Evolutionary conservation across 805 yeast genomes (phyloP).

Genomic region (Saturnispora sanitii): DNA sequence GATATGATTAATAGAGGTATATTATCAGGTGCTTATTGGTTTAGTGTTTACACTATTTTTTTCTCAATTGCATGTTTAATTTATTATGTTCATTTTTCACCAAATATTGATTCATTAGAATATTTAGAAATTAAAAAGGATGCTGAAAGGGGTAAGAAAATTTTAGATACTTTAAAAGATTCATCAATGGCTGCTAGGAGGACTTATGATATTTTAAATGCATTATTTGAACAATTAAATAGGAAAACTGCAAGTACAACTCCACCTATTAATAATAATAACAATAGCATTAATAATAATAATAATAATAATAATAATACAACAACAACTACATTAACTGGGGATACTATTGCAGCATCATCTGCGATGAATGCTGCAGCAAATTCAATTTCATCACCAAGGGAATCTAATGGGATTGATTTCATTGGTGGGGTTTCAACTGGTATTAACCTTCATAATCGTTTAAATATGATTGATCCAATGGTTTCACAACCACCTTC

Average conservation of each 20-base stretch:
- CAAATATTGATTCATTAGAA: constrained; percentile 34
- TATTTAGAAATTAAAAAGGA: constrained; percentile 55
- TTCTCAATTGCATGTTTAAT: constrained; percentile 82
- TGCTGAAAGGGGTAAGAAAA: constrained; percentile 73
- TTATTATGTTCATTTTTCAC: constrained; percentile 56
- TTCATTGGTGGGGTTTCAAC: constrained; percentile 28
- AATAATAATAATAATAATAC: no score
- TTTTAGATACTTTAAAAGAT: constrained; percentile 60
- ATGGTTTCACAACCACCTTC: neutral
- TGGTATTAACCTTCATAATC: constrained; percentile 20
- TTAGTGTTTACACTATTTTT: constrained; percentile 79
- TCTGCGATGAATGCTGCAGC: no score
- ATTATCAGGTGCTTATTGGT: constrained; percentile 84
- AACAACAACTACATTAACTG: no score
- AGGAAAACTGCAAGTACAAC: constrained; percentile 46
- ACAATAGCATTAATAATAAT: no score
- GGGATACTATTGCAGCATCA: neutral
- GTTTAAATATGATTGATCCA: neutral
- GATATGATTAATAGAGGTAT: constrained; percentile 66
- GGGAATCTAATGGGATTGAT: constrained; percentile 23
- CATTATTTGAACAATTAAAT: constrained; percentile 71
- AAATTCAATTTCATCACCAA: no score
- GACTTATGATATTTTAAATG: constrained; percentile 69
- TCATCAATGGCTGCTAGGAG: constrained; percentile 70
- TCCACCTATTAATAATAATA: no score